Evolutionary conservation across 768 basidiomycete species (phyloP).

Genomic region (Auricularia auricula-judae): DNA sequence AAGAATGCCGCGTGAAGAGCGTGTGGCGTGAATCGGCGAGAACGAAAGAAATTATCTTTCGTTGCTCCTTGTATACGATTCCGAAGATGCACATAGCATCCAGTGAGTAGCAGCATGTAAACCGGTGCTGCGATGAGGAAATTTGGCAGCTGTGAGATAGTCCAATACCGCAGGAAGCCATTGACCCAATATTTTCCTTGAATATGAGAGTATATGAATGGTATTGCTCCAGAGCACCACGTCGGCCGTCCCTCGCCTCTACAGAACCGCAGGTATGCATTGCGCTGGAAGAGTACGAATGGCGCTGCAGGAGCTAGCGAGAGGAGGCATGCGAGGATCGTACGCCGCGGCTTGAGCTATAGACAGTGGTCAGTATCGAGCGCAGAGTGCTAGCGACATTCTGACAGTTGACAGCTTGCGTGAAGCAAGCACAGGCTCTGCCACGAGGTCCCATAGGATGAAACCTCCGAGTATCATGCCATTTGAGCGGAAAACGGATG

Average conservation of each 20-base stretch:
- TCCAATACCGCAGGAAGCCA: slow-evolving; percentile 85
- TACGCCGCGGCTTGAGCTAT: not conserved
- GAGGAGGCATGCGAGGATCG: slow-evolving; percentile 11
- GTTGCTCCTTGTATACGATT: not conserved
- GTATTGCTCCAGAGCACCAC: slow-evolving; percentile 59
- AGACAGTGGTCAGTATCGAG: not conserved
- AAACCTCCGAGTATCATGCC: slow-evolving; percentile 69
- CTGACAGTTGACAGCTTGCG: not conserved
- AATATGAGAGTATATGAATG: slow-evolving; percentile 71
- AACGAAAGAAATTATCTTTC: slow-evolving; percentile 21
- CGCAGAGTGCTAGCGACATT: slow-evolving; percentile 6
- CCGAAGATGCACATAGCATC: not conserved
- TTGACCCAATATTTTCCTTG: slow-evolving; percentile 81
- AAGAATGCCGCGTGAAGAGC: slow-evolving; percentile 61
- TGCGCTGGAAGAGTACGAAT: slow-evolving; percentile 59
- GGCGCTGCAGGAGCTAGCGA: slow-evolving; percentile 36
- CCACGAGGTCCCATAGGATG: slow-evolving; percentile 59
- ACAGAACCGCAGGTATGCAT: slow-evolving; percentile 64
- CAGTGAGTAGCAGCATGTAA: not conserved
- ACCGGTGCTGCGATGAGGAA: slow-evolving; percentile 71
- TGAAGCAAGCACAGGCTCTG: slow-evolving; percentile 36
- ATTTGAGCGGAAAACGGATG: slow-evolving; percentile 64
- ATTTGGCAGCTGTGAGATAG: slow-evolving; percentile 72
- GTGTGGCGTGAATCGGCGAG: slow-evolving; percentile 47
- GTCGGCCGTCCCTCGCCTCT: slow-evolving; percentile 9